Base-by-base conservation (phyloP, 805 yeast genomes). In the Saccharomycopsis amapae region DNA sequence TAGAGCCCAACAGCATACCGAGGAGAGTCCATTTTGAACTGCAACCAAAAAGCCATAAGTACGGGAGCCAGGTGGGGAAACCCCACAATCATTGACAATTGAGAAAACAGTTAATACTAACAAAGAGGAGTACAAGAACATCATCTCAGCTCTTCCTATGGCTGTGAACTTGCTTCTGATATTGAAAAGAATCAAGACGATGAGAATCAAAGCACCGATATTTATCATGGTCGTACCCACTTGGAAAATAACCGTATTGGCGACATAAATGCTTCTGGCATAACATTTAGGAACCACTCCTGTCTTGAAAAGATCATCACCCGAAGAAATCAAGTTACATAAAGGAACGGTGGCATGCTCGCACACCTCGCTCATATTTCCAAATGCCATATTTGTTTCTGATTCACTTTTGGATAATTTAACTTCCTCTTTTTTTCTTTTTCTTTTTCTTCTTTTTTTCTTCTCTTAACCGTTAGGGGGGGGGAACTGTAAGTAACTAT, bases 101-200 rank as follows among this genome's bases (percentile, higher is more conserved):
- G 89, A 73, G 50, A 81, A 65, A 13, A 84, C 71, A 4, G 78
- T 72, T 52, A 84, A 70, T 1, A 75, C 68, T 26, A 81, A 66
- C 51, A 73, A 71, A 35, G 76, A 57, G 62, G 81, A 78, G 62
- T 79, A 81, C 58, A 85, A 81, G 54, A 75, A 76, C 44, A 86
- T 63, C 79, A 88, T 83, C 59, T 93, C 98, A 10, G 78, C 71
- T 50, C 97, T 72, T 3, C 97, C 97, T 48, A 93, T 89, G 10
- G 97, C 97, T 0, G 98, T 93, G 60, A 85, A 89, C 67, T 90
- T 87, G 49, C 81, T 69, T 59, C 89, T 72, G 37, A 89, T 78
- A 55, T 83, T 81, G 67, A 80, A 85, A 10, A 88, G 69, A 45
- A 89, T 84, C 55, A 87, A 73, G 41, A 81, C 67, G 31, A 83